These are phyloP conservation scores for Rhynchosporium agropyri DNA, from an alignment of 2,329 filamentous ascomycete species.

Conservation along the genomic window DNA sequence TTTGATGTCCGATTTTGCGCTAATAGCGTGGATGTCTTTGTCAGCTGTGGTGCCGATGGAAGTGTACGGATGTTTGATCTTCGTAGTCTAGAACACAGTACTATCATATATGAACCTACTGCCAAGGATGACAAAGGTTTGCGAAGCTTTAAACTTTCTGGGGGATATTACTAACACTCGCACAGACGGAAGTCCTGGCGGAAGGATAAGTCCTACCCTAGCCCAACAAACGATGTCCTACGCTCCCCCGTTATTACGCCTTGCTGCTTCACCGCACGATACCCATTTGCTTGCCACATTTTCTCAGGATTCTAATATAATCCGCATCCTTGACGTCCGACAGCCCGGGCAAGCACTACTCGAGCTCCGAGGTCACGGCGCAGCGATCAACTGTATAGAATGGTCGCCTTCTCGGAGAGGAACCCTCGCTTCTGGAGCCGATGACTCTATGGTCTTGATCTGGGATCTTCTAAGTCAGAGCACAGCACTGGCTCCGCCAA, in stretches of 20 bases:
- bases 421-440: constrained; percentile 85
- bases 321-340: constrained; percentile 93
- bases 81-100: constrained; percentile 93
- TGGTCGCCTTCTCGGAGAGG: constrained; percentile 90
- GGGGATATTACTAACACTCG: constrained; percentile 25
- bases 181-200: constrained; percentile 52
- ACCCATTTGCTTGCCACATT: constrained; percentile 96
- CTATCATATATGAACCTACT: constrained; percentile 97
- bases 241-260: constrained; percentile 74
- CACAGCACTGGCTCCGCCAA: constrained; percentile 39
- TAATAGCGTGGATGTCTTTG: constrained; percentile 97
- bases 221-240: constrained; percentile 77
- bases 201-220: constrained; percentile 72
- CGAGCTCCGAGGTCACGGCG: constrained; percentile 86
- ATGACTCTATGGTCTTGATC: constrained; percentile 87
- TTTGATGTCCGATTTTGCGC: constrained; percentile 98
- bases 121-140: constrained; percentile 78
- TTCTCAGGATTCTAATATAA: constrained; percentile 86
- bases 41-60: constrained; percentile 95
- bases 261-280: constrained; percentile 92
- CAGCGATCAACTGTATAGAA: constrained; percentile 88
- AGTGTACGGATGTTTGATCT: constrained; percentile 99
- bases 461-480: constrained; percentile 83
- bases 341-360: constrained; percentile 94
- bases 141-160: constrained; percentile 29